Evolutionary conservation across 441 rosid species (phyloP), one percentile per base, ranked within the genome.

Genomic region (Erodium moschatum): DNA sequence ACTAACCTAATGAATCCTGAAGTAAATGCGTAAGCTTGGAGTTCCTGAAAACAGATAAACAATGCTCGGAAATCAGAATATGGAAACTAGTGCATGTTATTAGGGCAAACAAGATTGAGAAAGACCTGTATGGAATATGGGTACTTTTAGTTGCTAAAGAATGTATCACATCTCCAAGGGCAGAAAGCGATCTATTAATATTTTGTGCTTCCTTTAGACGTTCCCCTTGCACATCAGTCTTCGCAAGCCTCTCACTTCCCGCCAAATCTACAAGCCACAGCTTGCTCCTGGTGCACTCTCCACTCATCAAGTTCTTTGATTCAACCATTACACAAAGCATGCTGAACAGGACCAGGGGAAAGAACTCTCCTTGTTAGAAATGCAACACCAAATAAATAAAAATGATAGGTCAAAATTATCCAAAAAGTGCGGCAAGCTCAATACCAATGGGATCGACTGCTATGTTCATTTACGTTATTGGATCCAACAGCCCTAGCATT

Each of bases 391-490:
- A 44, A 44, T 10, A 44, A 33, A 33, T 33, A 40, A 40, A 40
- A 8, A 44, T 44, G 50, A 11, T 44, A 44, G 3, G 50, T 10
- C 2, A 18, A 18, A 15, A 69, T 82, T 52, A 52, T 16, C 6
- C 15, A n/a, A 52, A 52, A 52, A 52, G 60, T 4, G 6, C 15
- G 20, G 8, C 8, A 52, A 16, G 60, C 20, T 52, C 60, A 52
- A 8, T 50, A 91, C 97, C 98, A 93, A 82, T 90, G 98, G 74
- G 98, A 93, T 74, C 98, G 80, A 80, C 98, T 93, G 84, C 98
- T 89, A 77, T 85, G 86, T 73, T 90, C 98, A 70, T 93, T 93
- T 12, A 92, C 91, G 68, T 89, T 84, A 33, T 97, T 90, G 75
- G 91, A 83, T 65, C 96, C 92, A 76, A 93, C 83, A 68, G 95